Evolutionary conservation across 2,329 filamentous ascomycete genomes (phyloP).

Genomic region (Pseudogymnoascus sp.): DNA sequence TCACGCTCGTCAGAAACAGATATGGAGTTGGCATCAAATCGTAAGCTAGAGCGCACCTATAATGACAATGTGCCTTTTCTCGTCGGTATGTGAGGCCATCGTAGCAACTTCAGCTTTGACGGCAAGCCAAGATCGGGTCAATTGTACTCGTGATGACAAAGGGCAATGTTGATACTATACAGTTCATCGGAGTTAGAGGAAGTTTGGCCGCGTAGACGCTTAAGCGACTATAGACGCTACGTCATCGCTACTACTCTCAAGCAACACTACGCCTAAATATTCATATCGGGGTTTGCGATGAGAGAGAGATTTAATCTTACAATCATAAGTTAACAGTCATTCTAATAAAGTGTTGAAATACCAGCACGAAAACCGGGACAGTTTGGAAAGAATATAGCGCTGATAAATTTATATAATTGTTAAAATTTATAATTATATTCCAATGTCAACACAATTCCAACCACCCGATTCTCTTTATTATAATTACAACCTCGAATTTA

Average conservation of each 20-base stretch:
- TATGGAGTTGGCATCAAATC: neutral
- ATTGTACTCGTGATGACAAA: neutral
- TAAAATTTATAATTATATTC: neutral
- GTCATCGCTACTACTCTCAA: neutral
- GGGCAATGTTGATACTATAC: neutral
- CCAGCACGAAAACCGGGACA: neutral
- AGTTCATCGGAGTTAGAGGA: neutral
- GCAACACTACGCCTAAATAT: neutral
- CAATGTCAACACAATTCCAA: neutral
- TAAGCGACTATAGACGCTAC: neutral
- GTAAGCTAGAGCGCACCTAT: constrained; percentile 21
- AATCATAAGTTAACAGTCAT: no score
- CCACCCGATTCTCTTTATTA: neutral
- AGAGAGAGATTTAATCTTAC: no score
- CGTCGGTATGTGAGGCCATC: neutral
- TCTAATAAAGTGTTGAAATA: neutral
- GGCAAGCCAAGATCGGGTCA: neutral
- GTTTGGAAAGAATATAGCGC: neutral
- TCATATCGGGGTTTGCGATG: no score
- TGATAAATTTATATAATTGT: neutral
- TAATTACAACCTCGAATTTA: neutral
- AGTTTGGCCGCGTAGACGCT: neutral
- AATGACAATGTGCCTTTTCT: constrained; percentile 27
- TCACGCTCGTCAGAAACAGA: neutral
- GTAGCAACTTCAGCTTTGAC: neutral